Evolutionary conservation across 2,329 filamentous ascomycete genomes (phyloP).

Genomic region (Coleophoma cylindrospora): DNA sequence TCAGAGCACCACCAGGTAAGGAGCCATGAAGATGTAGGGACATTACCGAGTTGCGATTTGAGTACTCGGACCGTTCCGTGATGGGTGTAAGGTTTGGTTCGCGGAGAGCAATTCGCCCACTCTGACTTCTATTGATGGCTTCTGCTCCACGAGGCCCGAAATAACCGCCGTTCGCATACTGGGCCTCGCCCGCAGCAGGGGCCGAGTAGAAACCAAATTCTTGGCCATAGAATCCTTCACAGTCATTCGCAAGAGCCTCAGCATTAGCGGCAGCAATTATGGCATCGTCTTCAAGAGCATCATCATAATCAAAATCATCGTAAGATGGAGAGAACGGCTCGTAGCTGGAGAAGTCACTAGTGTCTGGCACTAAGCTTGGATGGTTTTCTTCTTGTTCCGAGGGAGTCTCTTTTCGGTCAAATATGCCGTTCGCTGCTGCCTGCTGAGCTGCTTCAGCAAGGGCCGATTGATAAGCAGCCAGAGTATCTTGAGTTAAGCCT

Average conservation of each 20-base stretch:
- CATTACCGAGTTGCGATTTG: slow-evolving; percentile 83
- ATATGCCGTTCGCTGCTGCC: slow-evolving; percentile 71
- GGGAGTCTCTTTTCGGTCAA: slow-evolving; percentile 47
- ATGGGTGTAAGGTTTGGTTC: slow-evolving; percentile 95
- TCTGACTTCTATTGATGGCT: slow-evolving; percentile 56
- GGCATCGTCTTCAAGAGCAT: slow-evolving; percentile 75
- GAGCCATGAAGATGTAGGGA: slow-evolving; percentile 41
- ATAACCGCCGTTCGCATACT: slow-evolving; percentile 76
- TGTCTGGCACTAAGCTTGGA: slow-evolving; percentile 33
- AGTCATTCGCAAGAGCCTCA: slow-evolving; percentile 85
- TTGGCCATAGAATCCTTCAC: slow-evolving; percentile 89
- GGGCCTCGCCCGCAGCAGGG: slow-evolving; percentile 35
- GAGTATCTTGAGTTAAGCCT: slow-evolving; percentile 46
- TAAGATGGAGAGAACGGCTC: slow-evolving; percentile 26
- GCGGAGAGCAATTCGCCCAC: slow-evolving; percentile 67
- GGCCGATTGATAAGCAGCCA: slow-evolving; percentile 76
- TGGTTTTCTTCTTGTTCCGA: slow-evolving; percentile 25
- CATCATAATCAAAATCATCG: slow-evolving; percentile 48
- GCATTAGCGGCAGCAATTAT: slow-evolving; percentile 96
- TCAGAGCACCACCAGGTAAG: slow-evolving; percentile 37
- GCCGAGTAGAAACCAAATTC: slow-evolving; percentile 94
- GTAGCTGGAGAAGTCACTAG: slow-evolving; percentile 29
- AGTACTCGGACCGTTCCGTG: slow-evolving; percentile 93
- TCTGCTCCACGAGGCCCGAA: slow-evolving; percentile 73
- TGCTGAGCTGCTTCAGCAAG: slow-evolving; percentile 76